Base-by-base conservation (phyloP, 345 rosid genomes). In the Salix exigua region DNA sequence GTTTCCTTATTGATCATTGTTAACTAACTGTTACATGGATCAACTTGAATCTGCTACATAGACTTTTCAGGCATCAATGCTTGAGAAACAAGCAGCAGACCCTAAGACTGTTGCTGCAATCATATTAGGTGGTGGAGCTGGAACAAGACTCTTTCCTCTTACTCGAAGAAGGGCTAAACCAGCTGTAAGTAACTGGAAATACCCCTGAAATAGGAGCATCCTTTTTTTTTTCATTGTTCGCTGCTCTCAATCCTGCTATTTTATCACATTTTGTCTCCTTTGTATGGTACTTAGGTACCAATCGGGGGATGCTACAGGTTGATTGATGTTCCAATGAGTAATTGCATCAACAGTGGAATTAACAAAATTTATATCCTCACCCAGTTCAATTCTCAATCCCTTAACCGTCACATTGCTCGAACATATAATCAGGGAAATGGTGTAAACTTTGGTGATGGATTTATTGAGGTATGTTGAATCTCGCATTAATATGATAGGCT, bases 81-180 rank as follows among this genome's bases (percentile, higher is more conserved):
- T 82, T 72, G 74, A 73, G 62, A 82, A 74, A 82, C 81, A 81
- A 70, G 85, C 83, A 79, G 94, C 91, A 50, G 91, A 92, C 75
- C 98, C 97, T 2, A 89, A 86, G 83, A 88, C 83, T 64, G 88
- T 91, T 13, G 93, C 95, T 55, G 86, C 97, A 58, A 89, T 94
- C 81, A 89, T 94, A 81, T 80, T 94, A 78, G 94, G 98, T 62
- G 97, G 98, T 70, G 96, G 98, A 71, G 93, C 93, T 46, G 98
- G 97, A 50, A 88, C 94, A 71, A 86, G 91, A 25, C 92, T 92
- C 50, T 89, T 88, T 78, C 98, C 98, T 63, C 92, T 92, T 42
- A 94, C 98, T 31, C 75, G 77, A 75, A 82, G 76, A 79, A 84
- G 91, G 55, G 97, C 96, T 11, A 91, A 91, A 77, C 98, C 98